Evolutionary conservation across 768 basidiomycete genomes (phyloP), one percentile per base, ranked within the genome.

Genomic region (Mycena capillaripes): DNA sequence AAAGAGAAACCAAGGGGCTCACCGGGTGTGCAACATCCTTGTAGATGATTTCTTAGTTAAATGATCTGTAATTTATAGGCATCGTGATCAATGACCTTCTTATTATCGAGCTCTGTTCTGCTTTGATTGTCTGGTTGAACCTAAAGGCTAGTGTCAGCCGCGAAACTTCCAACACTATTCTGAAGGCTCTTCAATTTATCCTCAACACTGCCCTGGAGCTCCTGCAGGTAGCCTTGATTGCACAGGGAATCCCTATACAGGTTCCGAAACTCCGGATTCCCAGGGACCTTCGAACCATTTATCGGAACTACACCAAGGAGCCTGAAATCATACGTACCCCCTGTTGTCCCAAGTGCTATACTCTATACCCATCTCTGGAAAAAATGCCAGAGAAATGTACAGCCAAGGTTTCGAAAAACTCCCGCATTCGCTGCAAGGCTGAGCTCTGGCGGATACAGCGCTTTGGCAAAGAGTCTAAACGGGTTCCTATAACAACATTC

Each of bases 131-230:
- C 56, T 73, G 72, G 72, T 53, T 69, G 6, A 53, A 69, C 59
- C 55, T 73, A 14, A 64, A 69, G 30, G 72, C 61, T 60, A 55
- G 72, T 25, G 58, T 73, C 52, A 69, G 72, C 62, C 61, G 62
- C 1, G 53, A 59, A 53, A 61, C 61, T 62, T 42, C 72, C 10
- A 73, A 73, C 27, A 64, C 63, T 40, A 44, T 69, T 29, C 62
- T 73, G 10, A 60, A 50, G 50, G 72, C 62, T 30, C 72, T 73
- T 53, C 62, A 66, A 48, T 56, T 73, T n/a, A 73, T 73, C 21
- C 23, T 69, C 16, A 42, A 27, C 25, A 42, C 64, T 58, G 62
- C 27, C 21, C 30, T 73, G 48, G 48, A 50, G 19, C 58, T 69
- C 40, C 32, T 70, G 11, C 69, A 69, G 67, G 40, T 46, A 4